Percentiles rank a stretch among this genome's conserved stretches.
Evolutionary conservation across 2,329 filamentous ascomycete species (phyloP).

Genomic region (Pyrenophora teres): DNA sequence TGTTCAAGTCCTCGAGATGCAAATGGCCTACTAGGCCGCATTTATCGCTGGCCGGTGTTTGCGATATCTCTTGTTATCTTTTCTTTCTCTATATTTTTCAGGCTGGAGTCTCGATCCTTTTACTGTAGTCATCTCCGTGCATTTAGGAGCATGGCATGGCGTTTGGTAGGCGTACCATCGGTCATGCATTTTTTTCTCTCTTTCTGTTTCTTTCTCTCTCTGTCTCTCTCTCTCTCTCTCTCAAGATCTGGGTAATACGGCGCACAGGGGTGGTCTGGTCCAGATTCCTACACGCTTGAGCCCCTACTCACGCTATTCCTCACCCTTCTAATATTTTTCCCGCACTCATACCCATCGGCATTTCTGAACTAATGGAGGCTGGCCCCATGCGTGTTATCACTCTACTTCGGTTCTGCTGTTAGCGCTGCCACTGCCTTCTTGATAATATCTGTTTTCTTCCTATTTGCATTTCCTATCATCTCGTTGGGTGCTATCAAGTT

Average conservation of each 20-base stretch:
- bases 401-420: slow-evolving; percentile 32
- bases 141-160: slow-evolving; percentile 45
- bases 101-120: slow-evolving; percentile 30
- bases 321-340: slow-evolving; percentile 45
- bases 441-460: slow-evolving; percentile 36
- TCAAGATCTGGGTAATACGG: slow-evolving; percentile 39
- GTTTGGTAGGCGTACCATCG: slow-evolving; percentile 28
- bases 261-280: slow-evolving; percentile 44
- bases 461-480: slow-evolving; percentile 20
- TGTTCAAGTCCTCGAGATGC: slow-evolving; percentile 51
- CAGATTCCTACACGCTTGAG: slow-evolving; percentile 40
- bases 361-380: slow-evolving; percentile 46
- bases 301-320: slow-evolving; percentile 40
- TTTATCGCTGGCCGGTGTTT: slow-evolving; percentile 1
- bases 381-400: slow-evolving; percentile 42
- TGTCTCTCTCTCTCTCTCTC: slow-evolving; percentile 14
- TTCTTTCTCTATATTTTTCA: slow-evolving; percentile 32
- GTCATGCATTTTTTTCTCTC: slow-evolving; percentile 5
- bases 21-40: slow-evolving; percentile 47
- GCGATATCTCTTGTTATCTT: slow-evolving; percentile 27
- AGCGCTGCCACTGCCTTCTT: slow-evolving; percentile 24
- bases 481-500: slow-evolving; percentile 26
- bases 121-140: slow-evolving; percentile 34
- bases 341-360: slow-evolving; percentile 44
- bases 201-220: too few relatives aligned